Conservation (phyloP, 2,329 filamentous ascomycete species). For the Alternaria gansuensis region DNA sequence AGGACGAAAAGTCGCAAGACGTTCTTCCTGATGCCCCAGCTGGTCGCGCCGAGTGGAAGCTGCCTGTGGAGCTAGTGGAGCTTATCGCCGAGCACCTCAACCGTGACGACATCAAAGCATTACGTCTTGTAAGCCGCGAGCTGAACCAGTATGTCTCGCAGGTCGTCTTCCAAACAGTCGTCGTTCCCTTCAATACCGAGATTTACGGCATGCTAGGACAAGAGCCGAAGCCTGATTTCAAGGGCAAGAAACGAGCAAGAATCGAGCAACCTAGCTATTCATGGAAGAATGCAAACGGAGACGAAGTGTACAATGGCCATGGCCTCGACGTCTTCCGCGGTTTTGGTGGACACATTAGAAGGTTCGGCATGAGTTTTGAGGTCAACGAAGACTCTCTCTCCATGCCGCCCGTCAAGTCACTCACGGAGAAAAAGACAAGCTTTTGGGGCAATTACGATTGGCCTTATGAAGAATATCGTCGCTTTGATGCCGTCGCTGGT, state of each 20-base stretch:
- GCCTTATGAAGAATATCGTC: slow-evolving; percentile 67
- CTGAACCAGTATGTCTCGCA: slow-evolving; percentile 67
- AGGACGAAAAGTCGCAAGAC: neutral
- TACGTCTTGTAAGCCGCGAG: slow-evolving; percentile 69
- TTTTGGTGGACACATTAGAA: slow-evolving; percentile 68
- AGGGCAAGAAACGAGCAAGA: slow-evolving; percentile 49
- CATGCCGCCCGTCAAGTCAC: slow-evolving; percentile 64
- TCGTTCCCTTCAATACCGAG: slow-evolving; percentile 71
- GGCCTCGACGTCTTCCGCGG: slow-evolving; percentile 69
- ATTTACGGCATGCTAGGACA: slow-evolving; percentile 65
- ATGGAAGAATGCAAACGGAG: slow-evolving; percentile 56
- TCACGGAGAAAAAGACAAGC: slow-evolving; percentile 63
- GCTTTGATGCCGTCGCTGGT: slow-evolving; percentile 66
- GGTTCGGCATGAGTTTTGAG: slow-evolving; percentile 74
- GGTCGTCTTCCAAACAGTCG: slow-evolving; percentile 68
- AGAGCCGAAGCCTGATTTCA: slow-evolving; percentile 46
- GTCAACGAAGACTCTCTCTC: slow-evolving; percentile 64
- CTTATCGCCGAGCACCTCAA: slow-evolving; percentile 65
- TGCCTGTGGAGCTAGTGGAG: slow-evolving; percentile 71
- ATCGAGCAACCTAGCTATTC: slow-evolving; percentile 42
- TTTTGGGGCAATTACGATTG: slow-evolving; percentile 74
- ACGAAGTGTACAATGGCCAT: slow-evolving; percentile 63
- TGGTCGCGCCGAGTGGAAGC: slow-evolving; percentile 51
- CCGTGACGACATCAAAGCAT: slow-evolving; percentile 65
- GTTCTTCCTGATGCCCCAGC: neutral